Evolutionary conservation across 345 rosid genomes (phyloP).

Genomic region (Raphanus raphanistrum): DNA sequence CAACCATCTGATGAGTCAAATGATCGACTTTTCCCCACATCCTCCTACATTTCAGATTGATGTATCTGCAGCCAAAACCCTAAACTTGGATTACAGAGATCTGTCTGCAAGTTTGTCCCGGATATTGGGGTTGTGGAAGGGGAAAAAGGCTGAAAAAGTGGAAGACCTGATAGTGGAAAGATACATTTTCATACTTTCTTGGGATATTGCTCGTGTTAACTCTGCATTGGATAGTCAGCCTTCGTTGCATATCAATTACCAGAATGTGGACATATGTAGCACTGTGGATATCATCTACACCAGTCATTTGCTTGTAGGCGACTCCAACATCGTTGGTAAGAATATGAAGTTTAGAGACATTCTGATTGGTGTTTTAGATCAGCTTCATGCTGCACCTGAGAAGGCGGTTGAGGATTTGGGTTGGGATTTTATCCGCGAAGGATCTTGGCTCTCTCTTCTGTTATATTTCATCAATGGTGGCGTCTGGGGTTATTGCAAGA

Average conservation of each 20-base stretch:
- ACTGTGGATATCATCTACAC: slow-evolving; percentile 52
- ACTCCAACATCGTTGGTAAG: slow-evolving; percentile 46
- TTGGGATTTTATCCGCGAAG: slow-evolving; percentile 83
- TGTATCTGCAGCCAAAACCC: slow-evolving; percentile 49
- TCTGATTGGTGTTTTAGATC: slow-evolving; percentile 51
- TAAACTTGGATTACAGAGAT: slow-evolving; percentile 56
- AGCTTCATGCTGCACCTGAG: slow-evolving; percentile 45
- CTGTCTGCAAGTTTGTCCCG: slow-evolving; percentile 53
- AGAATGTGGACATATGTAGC: slow-evolving; percentile 50
- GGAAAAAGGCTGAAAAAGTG: slow-evolving; percentile 57
- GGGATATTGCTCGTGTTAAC: slow-evolving; percentile 61
- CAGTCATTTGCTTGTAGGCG: slow-evolving; percentile 55
- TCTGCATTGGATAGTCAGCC: slow-evolving; percentile 42
- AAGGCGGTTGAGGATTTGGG: slow-evolving; percentile 58
- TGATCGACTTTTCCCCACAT: slow-evolving; percentile 64
- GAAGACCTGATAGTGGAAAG: slow-evolving; percentile 92
- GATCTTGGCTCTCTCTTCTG: slow-evolving; percentile 72
- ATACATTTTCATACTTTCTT: slow-evolving; percentile 77
- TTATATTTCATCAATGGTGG: slow-evolving; percentile 71
- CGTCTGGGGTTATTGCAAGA: slow-evolving; percentile 49
- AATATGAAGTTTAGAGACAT: slow-evolving; percentile 43
- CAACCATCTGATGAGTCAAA: slow-evolving; percentile 58
- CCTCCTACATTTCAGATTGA: slow-evolving; percentile 57
- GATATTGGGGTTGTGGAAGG: slow-evolving; percentile 80
- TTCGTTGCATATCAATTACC: slow-evolving; percentile 43